Evolutionary conservation across 441 rosid genomes (phyloP), one percentile per base, ranked within the genome.

Genomic region (Corymbia citriodora): DNA sequence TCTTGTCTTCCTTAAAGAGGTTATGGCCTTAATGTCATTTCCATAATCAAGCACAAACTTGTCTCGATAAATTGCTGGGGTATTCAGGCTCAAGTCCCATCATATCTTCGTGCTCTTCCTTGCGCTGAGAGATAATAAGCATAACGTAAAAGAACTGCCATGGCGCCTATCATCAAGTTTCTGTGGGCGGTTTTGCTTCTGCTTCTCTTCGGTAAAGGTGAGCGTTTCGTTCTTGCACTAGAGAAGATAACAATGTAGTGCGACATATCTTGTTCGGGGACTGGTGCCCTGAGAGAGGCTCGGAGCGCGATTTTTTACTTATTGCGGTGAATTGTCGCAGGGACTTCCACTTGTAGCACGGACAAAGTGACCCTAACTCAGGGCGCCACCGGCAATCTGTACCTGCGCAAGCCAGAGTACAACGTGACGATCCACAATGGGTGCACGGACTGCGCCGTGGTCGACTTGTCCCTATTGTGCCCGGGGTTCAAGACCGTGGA

Each of bases 251-350:
- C 48, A 74, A 11, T 74, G 49, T 4, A 10, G 83, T 25, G 29
- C 8, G 83, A 13, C 83, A 40, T 21, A 11, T 74, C 3, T 8
- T 10, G 83, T 21, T 74, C 33, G 5, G 70, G 40, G 79, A 65
- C 19, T 33, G 13, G 16, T 17, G 45, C 45, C 79, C 33, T 9
- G 23, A 4, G 48, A 36, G 82, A 72, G 6, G 82, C 29, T 36
- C 10, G 0, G 0, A 36, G 82, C 4, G 23, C 82, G 27, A 65
- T 19, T 29, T 74, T 70, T 40, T 23, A 4, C 83, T 36, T 6
- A 7, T 36, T 23, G 0, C 0, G 1, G 83, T 11, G 29, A 74
- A 36, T 40, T 36, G 40, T 74, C 13, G 83, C 83, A 19, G 50
- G 83, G 50, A 10, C 27, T 50, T 7, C 40, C 1, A 7, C 83